Evolutionary conservation across 345 rosid genomes (phyloP).

Genomic region (Eucalyptus paniculata): DNA sequence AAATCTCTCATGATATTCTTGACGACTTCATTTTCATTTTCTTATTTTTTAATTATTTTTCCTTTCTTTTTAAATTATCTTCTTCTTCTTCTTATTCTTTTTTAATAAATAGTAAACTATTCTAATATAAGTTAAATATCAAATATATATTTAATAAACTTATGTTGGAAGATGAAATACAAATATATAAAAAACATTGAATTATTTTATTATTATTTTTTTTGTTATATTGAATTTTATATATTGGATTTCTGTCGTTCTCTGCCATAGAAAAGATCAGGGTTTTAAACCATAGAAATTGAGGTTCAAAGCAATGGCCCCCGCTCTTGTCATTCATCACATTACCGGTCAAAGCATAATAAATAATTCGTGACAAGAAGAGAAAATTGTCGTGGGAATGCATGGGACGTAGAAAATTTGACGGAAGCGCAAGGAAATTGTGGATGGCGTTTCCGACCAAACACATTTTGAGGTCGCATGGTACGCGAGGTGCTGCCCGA

Average conservation of each 20-base stretch:
- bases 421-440: not conserved
- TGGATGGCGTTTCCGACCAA: not conserved
- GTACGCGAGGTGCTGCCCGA: not conserved
- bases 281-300: not conserved
- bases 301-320: not conserved
- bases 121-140: no score
- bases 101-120: no score
- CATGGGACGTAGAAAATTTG: not conserved
- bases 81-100: no score
- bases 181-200: no score
- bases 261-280: not conserved
- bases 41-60: no score
- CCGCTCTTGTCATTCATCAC: not conserved
- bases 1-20: no score
- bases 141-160: no score
- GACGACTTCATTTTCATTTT: no score
- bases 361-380: not conserved
- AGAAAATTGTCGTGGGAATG: not conserved
- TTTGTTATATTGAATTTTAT: no score
- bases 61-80: no score
- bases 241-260: not conserved
- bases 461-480: not conserved
- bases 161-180: no score
- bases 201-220: rapidly evolving
- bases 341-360: not conserved